Conservation (phyloP, 371 early-diverging fungal genomes). For the Chytridiales sp. region DNA sequence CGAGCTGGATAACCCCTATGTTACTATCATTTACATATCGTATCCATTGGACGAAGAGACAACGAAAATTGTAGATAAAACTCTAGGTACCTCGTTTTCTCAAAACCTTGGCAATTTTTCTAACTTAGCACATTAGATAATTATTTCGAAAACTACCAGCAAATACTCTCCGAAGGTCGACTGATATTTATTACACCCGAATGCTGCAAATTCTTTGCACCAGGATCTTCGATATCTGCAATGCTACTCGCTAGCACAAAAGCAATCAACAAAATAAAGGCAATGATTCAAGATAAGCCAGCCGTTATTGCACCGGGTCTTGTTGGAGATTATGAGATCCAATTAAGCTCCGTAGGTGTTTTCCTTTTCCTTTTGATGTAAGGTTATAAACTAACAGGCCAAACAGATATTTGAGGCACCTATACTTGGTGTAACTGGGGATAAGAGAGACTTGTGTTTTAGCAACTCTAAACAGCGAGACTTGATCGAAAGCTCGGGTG, state of each 20-base stretch:
- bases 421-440: too few species aligned
- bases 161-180: not conserved
- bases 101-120: too few species aligned
- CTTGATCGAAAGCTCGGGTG: too few species aligned
- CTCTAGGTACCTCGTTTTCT: too few species aligned
- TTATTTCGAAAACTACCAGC: not conserved
- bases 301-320: slow-evolving; percentile 13
- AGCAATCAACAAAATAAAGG: slow-evolving; percentile 1
- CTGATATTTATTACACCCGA: slow-evolving; percentile 8
- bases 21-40: slow-evolving; percentile 14
- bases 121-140: not conserved
- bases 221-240: not conserved
- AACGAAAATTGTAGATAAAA: not conserved
- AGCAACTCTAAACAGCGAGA: too few species aligned
- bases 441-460: too few species aligned
- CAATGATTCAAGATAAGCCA: not conserved
- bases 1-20: slow-evolving; percentile 18
- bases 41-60: slow-evolving; percentile 9
- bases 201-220: slow-evolving; percentile 2
- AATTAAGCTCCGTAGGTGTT: slow-evolving; percentile 1
- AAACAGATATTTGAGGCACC: too few species aligned
- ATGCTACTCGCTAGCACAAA: slow-evolving; percentile 3
- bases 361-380: too few species aligned
- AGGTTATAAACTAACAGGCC: too few species aligned
- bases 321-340: slow-evolving; percentile 5